Percentiles rank a stretch among this genome's conserved stretches.
Conservation (phyloP, 163 green algal species). For the Chloromonas sp. region DNA sequence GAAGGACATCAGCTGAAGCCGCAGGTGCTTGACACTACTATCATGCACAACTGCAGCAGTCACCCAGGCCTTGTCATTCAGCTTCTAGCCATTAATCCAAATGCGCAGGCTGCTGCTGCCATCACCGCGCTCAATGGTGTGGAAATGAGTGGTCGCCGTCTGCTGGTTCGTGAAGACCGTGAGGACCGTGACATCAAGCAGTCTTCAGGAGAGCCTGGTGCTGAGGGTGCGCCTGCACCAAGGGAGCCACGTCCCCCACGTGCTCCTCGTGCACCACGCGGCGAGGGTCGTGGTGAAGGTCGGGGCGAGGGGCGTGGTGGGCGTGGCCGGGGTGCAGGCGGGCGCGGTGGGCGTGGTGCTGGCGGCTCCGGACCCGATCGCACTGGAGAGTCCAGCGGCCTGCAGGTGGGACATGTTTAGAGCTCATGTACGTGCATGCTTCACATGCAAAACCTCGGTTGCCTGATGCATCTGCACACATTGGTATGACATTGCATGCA, state of each 20-base stretch:
- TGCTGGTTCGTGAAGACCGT: constrained; percentile 88
- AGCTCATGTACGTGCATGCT: too few relatives aligned
- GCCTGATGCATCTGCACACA: too few relatives aligned
- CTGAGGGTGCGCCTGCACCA: constrained; percentile 24
- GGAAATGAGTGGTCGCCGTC: constrained; percentile 79
- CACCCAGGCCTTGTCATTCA: too few relatives aligned
- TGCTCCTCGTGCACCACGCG: neutral
- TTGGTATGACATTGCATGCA: too few relatives aligned
- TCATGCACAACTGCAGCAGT: too few relatives aligned
- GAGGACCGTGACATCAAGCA: constrained; percentile 92
- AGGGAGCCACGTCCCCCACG: neutral
- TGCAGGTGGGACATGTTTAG: constrained; percentile 35
- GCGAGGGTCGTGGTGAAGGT: constrained; percentile 8
- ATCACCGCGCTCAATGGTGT: constrained; percentile 81
- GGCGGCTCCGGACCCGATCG: constrained; percentile 15
- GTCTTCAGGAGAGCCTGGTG: constrained; percentile 6
- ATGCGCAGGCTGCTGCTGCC: constrained; percentile 62
- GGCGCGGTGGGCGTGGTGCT: neutral
- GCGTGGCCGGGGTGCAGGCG: neutral
- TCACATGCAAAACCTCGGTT: too few relatives aligned
- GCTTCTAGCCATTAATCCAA: too few relatives aligned
- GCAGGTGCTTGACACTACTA: too few relatives aligned
- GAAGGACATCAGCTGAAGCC: too few relatives aligned
- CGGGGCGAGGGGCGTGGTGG: constrained; percentile 5
- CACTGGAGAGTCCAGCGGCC: constrained; percentile 44